Base-by-base conservation (phyloP, 176 grass and related monocot species). In the Oropetium thomaeum region DNA sequence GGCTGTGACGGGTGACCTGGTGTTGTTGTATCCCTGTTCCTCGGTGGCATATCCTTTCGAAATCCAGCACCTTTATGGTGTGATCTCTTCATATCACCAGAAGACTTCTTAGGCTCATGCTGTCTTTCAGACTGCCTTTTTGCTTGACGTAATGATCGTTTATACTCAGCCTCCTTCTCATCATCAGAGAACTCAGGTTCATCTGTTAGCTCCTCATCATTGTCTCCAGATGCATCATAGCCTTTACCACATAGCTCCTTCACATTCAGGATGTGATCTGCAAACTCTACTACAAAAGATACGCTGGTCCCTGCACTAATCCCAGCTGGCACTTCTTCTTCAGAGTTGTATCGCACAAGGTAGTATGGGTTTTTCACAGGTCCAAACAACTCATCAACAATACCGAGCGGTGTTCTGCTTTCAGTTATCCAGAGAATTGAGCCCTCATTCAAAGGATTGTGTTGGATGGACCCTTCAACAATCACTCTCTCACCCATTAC, bases 361-460 rank as follows among this genome's bases (percentile, higher is more conserved):
- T 97, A 97, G 81, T 91, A 97, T 2, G 88, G 95, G 30, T 84
- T 89, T 60, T 97, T 97, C 14, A 93, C 95, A 40, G 95, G 95
- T 75, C 95, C 95, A 89, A 97, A 97, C 45, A 93, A 55, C 71
- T 97, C 95, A 65, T 93, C 95, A 32, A 97, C 79, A 26, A 91
- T 81, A 70, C 95, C 95, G 43, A 97, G 80, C 5, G 84, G 86
- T 0, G 8, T 72, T 60, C 91, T 88, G 34, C 70, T 93, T 79
- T 93, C 80, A 27, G 95, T 89, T 91, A 97, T 74, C 95, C 95
- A 97, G 41, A 97, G 78, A 80, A 93, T 93, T 42, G 91, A 97
- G 40, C 91, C 95, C 84, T 97, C 90, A 31, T 89, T 92, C 19
- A 97, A 75, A 31, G 95, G 88, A 69, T 58, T 93, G 79, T 97